phyloP scores from a whole-genome alignment of 1,284 basidiomycete genomes.

The Coniophora puteana region DNA sequence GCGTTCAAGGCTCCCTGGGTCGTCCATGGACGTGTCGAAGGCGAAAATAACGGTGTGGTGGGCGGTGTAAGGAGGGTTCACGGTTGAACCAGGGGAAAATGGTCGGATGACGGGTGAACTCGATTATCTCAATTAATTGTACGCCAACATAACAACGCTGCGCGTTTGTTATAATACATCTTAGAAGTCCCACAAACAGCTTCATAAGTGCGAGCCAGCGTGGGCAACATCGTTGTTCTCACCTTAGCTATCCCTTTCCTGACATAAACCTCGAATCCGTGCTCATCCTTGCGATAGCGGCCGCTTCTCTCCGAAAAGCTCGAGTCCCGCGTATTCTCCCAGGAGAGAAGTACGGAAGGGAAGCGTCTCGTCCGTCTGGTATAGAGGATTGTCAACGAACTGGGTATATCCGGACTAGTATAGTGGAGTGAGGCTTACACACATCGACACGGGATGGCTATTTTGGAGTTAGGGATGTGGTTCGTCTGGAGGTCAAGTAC shows the following conservation, averaged over 20 bases:
- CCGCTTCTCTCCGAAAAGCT: constrained; percentile 58
- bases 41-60: constrained; percentile 10
- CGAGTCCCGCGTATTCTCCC: constrained; percentile 78
- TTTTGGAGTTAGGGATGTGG: constrained; percentile 65
- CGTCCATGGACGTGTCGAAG: neutral
- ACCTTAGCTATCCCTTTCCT: too few species aligned
- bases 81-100: too few species aligned
- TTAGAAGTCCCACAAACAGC: too few species aligned
- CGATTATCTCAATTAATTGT: too few species aligned
- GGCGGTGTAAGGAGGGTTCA: constrained; percentile 11
- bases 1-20: constrained; percentile 6
- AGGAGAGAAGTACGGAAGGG: constrained; percentile 70
- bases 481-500: constrained; percentile 61
- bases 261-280: constrained; percentile 50
- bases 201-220: too few species aligned
- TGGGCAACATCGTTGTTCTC: too few species aligned
- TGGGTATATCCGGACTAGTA: constrained; percentile 3
- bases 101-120: too few species aligned
- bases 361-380: constrained; percentile 77
- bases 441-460: constrained; percentile 70
- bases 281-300: constrained; percentile 56
- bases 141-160: too few species aligned
- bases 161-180: too few species aligned
- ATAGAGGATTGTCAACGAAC: too few species aligned
- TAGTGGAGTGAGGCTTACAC: constrained; percentile 54